Conservation (phyloP, 2,329 filamentous ascomycete species). For the Penicillium hordei region DNA sequence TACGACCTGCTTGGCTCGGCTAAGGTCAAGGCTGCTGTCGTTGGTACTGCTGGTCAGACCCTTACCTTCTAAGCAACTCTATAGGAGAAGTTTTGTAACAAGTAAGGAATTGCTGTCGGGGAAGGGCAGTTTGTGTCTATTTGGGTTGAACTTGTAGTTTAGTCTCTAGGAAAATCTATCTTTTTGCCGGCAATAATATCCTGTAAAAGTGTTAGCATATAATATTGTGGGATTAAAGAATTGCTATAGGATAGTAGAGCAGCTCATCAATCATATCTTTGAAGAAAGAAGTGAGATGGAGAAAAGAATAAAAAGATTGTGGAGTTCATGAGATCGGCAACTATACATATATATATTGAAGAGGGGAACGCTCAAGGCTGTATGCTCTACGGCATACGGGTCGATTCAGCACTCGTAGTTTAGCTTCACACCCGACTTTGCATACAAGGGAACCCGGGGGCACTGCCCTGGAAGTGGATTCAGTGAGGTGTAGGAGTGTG, state of each 20-base stretch:
- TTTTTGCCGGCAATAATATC: background rate
- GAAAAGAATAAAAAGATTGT: background rate
- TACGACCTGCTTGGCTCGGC: conserved; percentile 55
- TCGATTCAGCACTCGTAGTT: too few relatives aligned
- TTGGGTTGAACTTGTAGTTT: too few relatives aligned
- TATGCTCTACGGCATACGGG: too few relatives aligned
- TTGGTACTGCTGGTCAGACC: conserved; percentile 37
- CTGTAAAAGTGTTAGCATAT: background rate
- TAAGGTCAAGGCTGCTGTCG: conserved; percentile 49
- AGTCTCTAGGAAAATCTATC: background rate
- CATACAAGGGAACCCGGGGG: too few relatives aligned
- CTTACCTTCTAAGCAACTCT: conserved; percentile 29
- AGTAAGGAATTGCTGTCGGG: background rate
- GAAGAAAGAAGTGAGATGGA: background rate
- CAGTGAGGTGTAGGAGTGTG: too few relatives aligned
- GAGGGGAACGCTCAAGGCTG: too few relatives aligned
- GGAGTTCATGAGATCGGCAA: background rate
- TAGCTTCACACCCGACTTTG: too few relatives aligned
- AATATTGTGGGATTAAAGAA: background rate
- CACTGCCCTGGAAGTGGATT: too few relatives aligned
- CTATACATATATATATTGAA: background rate
- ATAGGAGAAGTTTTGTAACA: background rate
- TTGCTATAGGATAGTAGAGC: background rate
- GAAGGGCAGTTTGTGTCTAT: background rate
- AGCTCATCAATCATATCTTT: background rate